Conservation (phyloP, 257 asterid species). For the Rubia yunnanensis region DNA sequence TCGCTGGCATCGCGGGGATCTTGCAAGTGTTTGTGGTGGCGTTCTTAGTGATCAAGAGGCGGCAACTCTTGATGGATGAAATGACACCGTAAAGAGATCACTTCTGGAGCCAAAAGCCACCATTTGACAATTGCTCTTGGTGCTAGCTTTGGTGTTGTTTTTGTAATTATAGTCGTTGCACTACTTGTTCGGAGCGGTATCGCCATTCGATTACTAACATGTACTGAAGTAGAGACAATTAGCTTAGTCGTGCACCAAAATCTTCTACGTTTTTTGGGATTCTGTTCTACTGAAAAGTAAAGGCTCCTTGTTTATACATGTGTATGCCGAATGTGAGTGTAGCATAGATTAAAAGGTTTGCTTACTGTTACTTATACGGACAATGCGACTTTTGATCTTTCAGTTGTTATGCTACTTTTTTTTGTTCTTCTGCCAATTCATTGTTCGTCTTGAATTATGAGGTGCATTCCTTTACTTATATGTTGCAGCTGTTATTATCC, state of each 20-base stretch:
- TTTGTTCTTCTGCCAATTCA: too few relatives aligned
- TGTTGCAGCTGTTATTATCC: too few relatives aligned
- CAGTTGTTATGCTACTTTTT: not conserved
- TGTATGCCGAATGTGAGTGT: constrained; percentile 87
- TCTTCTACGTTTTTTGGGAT: constrained; percentile 85
- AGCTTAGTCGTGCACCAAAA: constrained; percentile 86
- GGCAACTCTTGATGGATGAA: not conserved
- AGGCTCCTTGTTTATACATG: constrained; percentile 83
- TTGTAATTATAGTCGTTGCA: constrained; percentile 33
- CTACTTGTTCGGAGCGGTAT: constrained; percentile 67
- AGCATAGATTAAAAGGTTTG: constrained; percentile 54
- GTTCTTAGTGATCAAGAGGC: not conserved
- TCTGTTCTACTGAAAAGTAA: constrained; percentile 77
- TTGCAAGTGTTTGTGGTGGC: constrained; percentile 30
- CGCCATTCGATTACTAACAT: constrained; percentile 81
- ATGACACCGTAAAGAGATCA: too few relatives aligned
- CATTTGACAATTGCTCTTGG: constrained; percentile 60
- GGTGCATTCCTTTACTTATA: too few relatives aligned
- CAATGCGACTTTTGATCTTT: not conserved
- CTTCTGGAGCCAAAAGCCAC: constrained; percentile 36
- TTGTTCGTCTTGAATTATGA: too few relatives aligned
- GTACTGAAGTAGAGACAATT: constrained; percentile 86
- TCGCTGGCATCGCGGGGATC: too few relatives aligned
- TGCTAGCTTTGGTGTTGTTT: constrained; percentile 57
- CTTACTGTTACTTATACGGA: not conserved